Evolutionary conservation across 805 yeast genomes (phyloP), one percentile per base, ranked within the genome.

Genomic region (Hanseniaspora occidentalis): DNA sequence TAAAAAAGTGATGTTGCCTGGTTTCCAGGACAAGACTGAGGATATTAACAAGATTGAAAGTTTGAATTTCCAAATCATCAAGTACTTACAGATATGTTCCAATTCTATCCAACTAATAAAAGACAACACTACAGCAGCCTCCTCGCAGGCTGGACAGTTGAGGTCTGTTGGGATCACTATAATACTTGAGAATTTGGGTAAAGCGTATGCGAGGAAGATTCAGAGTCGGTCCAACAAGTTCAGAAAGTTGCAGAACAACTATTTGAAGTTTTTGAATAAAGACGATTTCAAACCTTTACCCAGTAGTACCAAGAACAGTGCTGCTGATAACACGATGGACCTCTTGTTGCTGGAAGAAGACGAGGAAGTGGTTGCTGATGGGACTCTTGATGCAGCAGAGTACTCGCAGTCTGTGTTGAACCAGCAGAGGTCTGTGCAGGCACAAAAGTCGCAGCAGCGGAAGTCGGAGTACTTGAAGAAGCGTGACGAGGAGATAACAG

Each of bases 401-500:
- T 66, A 65, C 44, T 65, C 69, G 1, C 56, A 47, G 37, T 50
- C 45, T 39, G 50, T 56, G 2, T 42, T 25, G 29, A 14, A 13
- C 14, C 29, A 25, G n/a, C 29, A 25, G n/a, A 25, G n/a, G n/a
- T 57, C 22, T n/a, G n/a, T n/a, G n/a, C n/a, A n/a, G n/a, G 52
- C 50, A 21, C 45, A 60, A 19, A 60, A 52, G 58, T 56, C 45
- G 47, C 58, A 38, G 27, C 58, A 42, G 45, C 48, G 22, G 40
- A 50, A 31, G 44, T 43, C 22, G 56, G 53, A 38, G 19, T 57
- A 45, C 37, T 50, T 49, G 46, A 56, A 49, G 41, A 84, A 82
- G 49, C 69, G 98, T 40, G 98, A 92, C 53, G 73, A 77, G 40
- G 98, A 89, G 53, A 92, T 92, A 40, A 81, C 82, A 24, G 82